Base-by-base conservation (phyloP, 345 rosid species). In the Linum lewisii region DNA sequence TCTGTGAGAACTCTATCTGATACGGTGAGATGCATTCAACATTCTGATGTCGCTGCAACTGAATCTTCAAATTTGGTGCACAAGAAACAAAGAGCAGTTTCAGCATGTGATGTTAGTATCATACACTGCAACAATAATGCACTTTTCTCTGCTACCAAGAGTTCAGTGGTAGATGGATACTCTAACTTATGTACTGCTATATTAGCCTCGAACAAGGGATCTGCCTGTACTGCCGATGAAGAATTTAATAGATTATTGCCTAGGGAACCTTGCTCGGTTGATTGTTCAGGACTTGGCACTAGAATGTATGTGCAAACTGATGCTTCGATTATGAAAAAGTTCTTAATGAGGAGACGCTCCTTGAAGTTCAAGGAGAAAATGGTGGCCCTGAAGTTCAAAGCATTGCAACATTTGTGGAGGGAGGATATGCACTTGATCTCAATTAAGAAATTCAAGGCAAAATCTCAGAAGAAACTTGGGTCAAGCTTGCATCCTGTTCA, bases 361-460 rank as follows among this genome's bases (percentile, higher is more conserved):
- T 49, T 76, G 52, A 84, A 74, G 73, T 81, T 82, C 56, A 82
- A 87, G 78, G 97, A 94, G 84, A 87, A 83, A 75, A 82, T 79
- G 62, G 66, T 85, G 45, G 71, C 79, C 23, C 86, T 90, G 36
- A 85, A 94, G 79, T 89, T 81, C 68, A 94, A 80, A 77, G 88
- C 82, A 21, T 78, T 84, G 72, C 81, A 77, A 65, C 84, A 78
- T 63, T 64, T 77, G 20, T 94, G 99, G 99, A 90, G 81, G 81
- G 96, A 87, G 73, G 99, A 94, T 71, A 23, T 81, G 79, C 79
- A 66, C 19, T 66, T 75, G 66, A 81, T 74, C 21, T 79, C 83
- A 21, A 62, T 73, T 24, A 69, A 78, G 70, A 94, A 84, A 76
- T 69, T 57, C 47, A 82, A 80, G 54, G 77, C 84, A 29, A 89